These are phyloP conservation scores for Cercospora janseana DNA, from an alignment of 2,329 filamentous ascomycete genomes.

Conservation along the genomic window DNA sequence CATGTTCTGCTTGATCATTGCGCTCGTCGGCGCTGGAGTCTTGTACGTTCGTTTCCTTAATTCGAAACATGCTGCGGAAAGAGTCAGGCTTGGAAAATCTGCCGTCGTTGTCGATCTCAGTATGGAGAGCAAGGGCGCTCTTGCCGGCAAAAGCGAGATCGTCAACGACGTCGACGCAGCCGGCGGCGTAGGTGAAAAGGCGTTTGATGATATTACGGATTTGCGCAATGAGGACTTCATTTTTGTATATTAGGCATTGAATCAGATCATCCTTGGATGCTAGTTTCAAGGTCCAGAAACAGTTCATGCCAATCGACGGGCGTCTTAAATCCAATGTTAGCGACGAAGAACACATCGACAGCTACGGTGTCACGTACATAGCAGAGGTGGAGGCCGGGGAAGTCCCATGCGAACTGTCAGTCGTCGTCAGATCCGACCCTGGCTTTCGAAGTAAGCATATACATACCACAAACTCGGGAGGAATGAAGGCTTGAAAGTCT, in stretches of 20 bases:
- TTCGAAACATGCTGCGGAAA: conserved; percentile 52
- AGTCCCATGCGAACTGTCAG: conserved; percentile 62
- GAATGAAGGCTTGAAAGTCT: conserved; percentile 55
- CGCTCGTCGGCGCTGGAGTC: conserved; percentile 49
- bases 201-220: conserved; percentile 60
- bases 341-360: too few species aligned
- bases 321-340: too few species aligned
- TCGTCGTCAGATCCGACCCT: too few species aligned
- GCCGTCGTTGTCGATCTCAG: conserved; percentile 59
- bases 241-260: conserved; percentile 39
- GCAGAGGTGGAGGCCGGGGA: conserved; percentile 54
- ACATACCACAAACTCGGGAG: conserved; percentile 56
- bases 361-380: too few species aligned
- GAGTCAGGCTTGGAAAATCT: conserved; percentile 60
- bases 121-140: conserved; percentile 53
- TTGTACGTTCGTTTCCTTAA: conserved; percentile 56
- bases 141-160: conserved; percentile 37
- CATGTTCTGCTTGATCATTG: conserved; percentile 60
- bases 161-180: conserved; percentile 35
- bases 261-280: neutral
- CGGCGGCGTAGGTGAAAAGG: conserved; percentile 47
- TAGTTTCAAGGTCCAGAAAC: conserved; percentile 45
- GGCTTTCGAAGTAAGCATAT: too few species aligned
- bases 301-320: conserved; percentile 50
- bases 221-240: conserved; percentile 64